Evolutionary conservation across 306 rosid species (phyloP).

Genomic region (Prunus campanulata): DNA sequence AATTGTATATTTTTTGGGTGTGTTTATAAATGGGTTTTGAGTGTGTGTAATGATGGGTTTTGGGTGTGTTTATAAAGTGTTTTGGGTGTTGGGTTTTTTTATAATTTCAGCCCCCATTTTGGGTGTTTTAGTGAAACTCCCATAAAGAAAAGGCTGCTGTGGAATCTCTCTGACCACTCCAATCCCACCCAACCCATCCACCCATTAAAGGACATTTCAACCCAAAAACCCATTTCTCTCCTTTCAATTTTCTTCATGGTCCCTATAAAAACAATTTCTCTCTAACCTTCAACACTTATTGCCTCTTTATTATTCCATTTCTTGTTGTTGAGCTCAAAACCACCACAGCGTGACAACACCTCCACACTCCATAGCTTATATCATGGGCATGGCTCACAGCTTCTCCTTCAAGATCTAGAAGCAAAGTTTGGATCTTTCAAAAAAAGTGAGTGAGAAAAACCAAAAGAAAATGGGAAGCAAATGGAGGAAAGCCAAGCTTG

Average conservation of each 20-base stretch:
- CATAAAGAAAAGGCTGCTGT: conserved; percentile 2
- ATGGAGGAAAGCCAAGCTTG: conserved; percentile 82
- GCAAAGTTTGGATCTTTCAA: not conserved
- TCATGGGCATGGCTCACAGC: not conserved
- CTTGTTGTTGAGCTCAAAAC: not conserved
- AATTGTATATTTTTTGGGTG: too few species aligned
- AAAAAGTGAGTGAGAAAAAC: not conserved
- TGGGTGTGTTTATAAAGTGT: too few species aligned
- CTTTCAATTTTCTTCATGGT: not conserved
- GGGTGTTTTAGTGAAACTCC: too few species aligned
- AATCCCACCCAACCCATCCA: conserved; percentile 1
- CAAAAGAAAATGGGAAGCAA: conserved; percentile 54
- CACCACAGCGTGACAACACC: conserved; percentile 6
- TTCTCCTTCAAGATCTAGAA: conserved; percentile 5
- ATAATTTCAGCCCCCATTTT: too few species aligned
- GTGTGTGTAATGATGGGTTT: too few species aligned
- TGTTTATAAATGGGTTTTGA: too few species aligned
- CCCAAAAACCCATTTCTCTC: not conserved
- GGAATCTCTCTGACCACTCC: conserved; percentile 4
- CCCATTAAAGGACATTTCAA: not conserved
- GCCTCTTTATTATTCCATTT: conserved; percentile 1
- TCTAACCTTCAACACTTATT: not conserved
- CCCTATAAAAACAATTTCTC: not conserved
- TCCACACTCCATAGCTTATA: not conserved
- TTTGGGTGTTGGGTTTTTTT: too few species aligned